Conservation (phyloP, 306 rosid genomes). For the Astragalus membranaceus region DNA sequence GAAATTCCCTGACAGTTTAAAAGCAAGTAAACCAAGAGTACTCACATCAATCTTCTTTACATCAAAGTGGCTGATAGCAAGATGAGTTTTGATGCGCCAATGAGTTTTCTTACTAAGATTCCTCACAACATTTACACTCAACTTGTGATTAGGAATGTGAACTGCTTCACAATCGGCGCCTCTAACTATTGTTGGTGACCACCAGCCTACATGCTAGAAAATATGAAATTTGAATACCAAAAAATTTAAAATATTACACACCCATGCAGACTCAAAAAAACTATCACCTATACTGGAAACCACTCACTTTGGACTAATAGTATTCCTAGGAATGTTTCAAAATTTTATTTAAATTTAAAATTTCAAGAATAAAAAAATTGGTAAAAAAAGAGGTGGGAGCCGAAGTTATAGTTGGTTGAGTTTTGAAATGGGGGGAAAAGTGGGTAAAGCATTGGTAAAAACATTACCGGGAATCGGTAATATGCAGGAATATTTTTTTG, state of each 20-base stretch:
- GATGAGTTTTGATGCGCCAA: constrained; percentile 90
- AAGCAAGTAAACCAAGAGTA: constrained; percentile 14
- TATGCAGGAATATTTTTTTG: too few species aligned
- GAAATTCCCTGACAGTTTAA: constrained; percentile 11
- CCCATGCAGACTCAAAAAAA: not conserved
- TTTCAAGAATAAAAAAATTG: too few species aligned
- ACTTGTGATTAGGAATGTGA: constrained; percentile 95
- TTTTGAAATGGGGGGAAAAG: too few species aligned
- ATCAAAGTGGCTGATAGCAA: constrained; percentile 88
- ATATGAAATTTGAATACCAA: not conserved
- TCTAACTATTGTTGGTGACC: constrained; percentile 96
- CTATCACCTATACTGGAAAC: not conserved
- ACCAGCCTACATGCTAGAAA: constrained; percentile 94
- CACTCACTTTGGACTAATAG: not conserved
- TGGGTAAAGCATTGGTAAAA: too few species aligned
- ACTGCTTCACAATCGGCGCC: constrained; percentile 99
- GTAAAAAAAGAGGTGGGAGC: too few species aligned
- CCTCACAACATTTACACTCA: constrained; percentile 86
- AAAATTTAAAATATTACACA: not conserved
- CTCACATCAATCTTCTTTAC: constrained; percentile 82
- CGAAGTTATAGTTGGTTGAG: too few species aligned
- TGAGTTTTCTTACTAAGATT: constrained; percentile 95
- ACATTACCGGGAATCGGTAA: too few species aligned
- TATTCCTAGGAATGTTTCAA: too few species aligned
- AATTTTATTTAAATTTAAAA: too few species aligned